Evolutionary conservation across 2,329 filamentous ascomycete species (phyloP).

Genomic region (Ramularia endophylla): DNA sequence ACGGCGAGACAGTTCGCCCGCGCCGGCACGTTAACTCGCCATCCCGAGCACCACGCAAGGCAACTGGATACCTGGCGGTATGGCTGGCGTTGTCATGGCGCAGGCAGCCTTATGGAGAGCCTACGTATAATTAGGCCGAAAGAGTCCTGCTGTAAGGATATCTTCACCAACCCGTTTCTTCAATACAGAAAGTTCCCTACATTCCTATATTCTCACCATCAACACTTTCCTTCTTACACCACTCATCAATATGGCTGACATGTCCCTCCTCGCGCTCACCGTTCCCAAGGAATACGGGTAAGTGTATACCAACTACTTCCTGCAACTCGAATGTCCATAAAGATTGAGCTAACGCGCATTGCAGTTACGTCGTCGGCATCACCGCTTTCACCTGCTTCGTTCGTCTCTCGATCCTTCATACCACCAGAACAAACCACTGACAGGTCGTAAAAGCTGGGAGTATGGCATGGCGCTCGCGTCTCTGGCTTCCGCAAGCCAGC

Average conservation of each 20-base stretch:
- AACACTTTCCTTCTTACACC: neutral
- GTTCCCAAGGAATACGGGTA: constrained; percentile 47
- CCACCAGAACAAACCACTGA: neutral
- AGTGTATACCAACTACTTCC: constrained; percentile 15
- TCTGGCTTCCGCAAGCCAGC: constrained; percentile 45
- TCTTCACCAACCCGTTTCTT: too few species aligned
- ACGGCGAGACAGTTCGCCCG: too few species aligned
- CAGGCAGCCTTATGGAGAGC: too few species aligned
- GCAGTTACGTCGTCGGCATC: constrained; percentile 51
- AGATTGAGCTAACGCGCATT: constrained; percentile 12
- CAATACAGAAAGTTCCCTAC: too few species aligned
- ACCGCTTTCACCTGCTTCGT: constrained; percentile 49
- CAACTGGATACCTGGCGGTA: too few species aligned
- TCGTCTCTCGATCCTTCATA: neutral
- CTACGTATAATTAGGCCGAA: too few species aligned
- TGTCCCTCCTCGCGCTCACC: constrained; percentile 30
- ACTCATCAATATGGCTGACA: too few species aligned
- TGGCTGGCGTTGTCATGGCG: too few species aligned
- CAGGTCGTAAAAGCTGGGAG: constrained; percentile 34
- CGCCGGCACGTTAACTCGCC: too few species aligned
- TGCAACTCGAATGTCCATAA: neutral
- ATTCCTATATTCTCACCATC: too few species aligned
- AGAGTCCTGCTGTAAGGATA: too few species aligned
- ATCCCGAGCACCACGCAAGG: too few species aligned
- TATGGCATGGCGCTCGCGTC: constrained; percentile 47